A percentile compares a stretch with the other conserved stretches of the same genome.
Evolutionary conservation across 2,329 filamentous ascomycete genomes (phyloP).

Genomic region (Fragosphaeria purpurea): DNA sequence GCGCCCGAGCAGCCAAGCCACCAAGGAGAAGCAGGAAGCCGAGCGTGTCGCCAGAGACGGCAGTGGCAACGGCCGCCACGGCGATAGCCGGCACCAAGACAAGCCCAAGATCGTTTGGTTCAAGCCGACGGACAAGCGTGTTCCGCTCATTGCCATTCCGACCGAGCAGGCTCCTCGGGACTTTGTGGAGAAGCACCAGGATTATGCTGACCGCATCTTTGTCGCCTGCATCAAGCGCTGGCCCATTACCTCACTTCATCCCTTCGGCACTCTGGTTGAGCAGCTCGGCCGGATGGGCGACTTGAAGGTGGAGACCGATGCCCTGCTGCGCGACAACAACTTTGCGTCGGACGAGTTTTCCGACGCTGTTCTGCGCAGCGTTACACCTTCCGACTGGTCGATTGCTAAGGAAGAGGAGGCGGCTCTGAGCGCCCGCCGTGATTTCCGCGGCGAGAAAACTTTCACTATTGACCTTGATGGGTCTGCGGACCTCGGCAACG

Average conservation of each 20-base stretch:
- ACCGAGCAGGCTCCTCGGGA: constrained; percentile 96
- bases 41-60: constrained; percentile 89
- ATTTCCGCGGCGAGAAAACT: constrained; percentile 78
- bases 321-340: constrained; percentile 94
- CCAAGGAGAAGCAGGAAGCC: constrained; percentile 98
- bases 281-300: constrained; percentile 96
- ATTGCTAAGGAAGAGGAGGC: constrained; percentile 73
- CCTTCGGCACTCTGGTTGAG: constrained; percentile 94
- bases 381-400: constrained; percentile 87
- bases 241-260: constrained; percentile 98
- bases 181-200: constrained; percentile 97
- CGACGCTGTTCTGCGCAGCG: constrained; percentile 86
- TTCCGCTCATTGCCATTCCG: constrained; percentile 93
- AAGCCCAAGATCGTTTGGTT: constrained; percentile 99
- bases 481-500: constrained; percentile 80
- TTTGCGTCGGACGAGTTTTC: constrained; percentile 97
- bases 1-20: constrained; percentile 93
- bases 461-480: constrained; percentile 92
- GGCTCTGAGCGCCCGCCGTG: constrained; percentile 63
- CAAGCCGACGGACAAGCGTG: constrained; percentile 98
- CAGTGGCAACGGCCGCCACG: constrained; percentile 49
- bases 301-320: constrained; percentile 94
- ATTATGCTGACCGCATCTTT: constrained; percentile 95
- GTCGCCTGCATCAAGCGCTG: constrained; percentile 98
- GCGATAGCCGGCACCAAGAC: constrained; percentile 79